Conservation (phyloP, 1,284 basidiomycete species). For the Cryptococcus deneoformans region DNA sequence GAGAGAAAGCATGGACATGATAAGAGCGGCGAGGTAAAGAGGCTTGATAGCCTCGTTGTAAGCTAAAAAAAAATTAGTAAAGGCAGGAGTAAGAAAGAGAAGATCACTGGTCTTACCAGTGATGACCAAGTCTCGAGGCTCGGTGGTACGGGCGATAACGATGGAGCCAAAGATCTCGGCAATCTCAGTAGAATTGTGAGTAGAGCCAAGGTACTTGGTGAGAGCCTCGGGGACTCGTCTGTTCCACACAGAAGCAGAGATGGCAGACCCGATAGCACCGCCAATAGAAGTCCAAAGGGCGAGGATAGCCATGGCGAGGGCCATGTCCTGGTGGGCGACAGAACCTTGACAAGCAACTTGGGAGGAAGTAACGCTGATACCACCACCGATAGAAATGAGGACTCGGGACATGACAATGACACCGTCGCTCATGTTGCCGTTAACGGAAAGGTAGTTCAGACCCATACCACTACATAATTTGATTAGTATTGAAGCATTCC, state of each 20-base stretch:
- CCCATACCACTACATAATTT: not conserved
- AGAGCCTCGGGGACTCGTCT: conserved; percentile 21
- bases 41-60: conserved; percentile 29
- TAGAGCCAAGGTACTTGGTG: conserved; percentile 15
- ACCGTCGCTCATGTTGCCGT: conserved; percentile 23
- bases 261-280: conserved; percentile 38
- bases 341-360: conserved; percentile 41
- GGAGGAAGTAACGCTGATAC: conserved; percentile 38
- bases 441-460: not conserved
- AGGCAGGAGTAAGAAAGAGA: too few relatives aligned
- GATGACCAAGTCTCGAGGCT: conserved; percentile 23
- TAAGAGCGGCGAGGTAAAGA: conserved; percentile 27
- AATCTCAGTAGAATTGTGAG: conserved; percentile 23
- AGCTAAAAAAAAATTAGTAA: conserved; percentile 3
- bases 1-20: conserved; percentile 20
- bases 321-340: conserved; percentile 45
- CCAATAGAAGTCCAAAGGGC: conserved; percentile 44
- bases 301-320: conserved; percentile 39
- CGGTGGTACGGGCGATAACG: conserved; percentile 18
- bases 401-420: conserved; percentile 21
- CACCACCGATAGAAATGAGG: conserved; percentile 33
- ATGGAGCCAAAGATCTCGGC: conserved; percentile 25
- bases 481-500: not conserved
- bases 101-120: not conserved
- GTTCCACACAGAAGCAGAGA: conserved; percentile 43